Percentiles rank a stretch among this genome's conserved stretches.
phyloP scores from a whole-genome alignment of 257 asterid species.

The Verbascum thapsus region DNA sequence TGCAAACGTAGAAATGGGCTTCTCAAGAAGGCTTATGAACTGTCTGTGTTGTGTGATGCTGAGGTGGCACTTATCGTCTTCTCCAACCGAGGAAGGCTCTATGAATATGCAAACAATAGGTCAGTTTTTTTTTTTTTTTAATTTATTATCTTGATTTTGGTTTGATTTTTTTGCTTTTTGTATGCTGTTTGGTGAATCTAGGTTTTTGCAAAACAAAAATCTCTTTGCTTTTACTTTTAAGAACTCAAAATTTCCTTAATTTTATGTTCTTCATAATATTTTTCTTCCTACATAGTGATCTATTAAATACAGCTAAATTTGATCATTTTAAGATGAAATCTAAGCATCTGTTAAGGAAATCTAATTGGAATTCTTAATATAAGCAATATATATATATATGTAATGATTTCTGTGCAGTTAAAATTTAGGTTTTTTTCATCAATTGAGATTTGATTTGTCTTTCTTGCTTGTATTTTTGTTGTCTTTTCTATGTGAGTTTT shows the following conservation, averaged over 20 bases:
- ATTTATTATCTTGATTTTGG: too few species aligned
- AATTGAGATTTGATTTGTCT: conserved; percentile 39
- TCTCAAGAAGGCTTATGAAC: conserved; percentile 86
- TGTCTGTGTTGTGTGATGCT: conserved; percentile 88
- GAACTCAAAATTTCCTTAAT: too few species aligned
- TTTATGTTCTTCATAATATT: not conserved
- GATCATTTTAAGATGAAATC: conserved; percentile 5
- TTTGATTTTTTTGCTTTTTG: not conserved
- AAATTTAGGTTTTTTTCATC: conserved; percentile 26
- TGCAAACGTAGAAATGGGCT: conserved; percentile 87
- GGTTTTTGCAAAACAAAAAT: too few species aligned
- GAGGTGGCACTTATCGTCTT: conserved; percentile 89
- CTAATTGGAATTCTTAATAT: too few species aligned
- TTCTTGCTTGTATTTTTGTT: conserved; percentile 31
- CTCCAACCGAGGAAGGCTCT: conserved; percentile 85
- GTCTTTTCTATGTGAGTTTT: too few species aligned
- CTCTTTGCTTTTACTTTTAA: too few species aligned
- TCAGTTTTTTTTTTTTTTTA: not conserved
- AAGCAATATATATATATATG: too few species aligned
- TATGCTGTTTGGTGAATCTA: too few species aligned
- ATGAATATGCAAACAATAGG: conserved; percentile 91
- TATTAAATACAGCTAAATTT: not conserved
- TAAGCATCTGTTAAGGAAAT: too few species aligned
- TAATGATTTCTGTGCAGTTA: too few species aligned
- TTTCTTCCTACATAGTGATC: not conserved